phyloP scores from a whole-genome alignment of 805 yeast species.

The Cyberlindnera xishuangbannaensis region DNA sequence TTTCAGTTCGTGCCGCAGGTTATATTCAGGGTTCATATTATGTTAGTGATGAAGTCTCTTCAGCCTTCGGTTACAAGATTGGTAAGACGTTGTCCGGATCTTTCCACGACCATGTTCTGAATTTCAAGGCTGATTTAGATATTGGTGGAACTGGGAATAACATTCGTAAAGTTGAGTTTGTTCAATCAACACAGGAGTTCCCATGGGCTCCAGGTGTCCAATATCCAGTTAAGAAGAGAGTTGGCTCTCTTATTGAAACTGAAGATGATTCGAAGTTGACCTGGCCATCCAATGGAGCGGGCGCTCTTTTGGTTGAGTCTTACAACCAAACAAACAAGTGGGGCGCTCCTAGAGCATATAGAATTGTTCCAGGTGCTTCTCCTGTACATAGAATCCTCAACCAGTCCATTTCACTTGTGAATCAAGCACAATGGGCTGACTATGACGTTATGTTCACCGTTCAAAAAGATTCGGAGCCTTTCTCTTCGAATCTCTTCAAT shows the following conservation, averaged over 20 bases:
- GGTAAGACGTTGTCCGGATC: conserved; percentile 25
- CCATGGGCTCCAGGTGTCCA: conserved; percentile 26
- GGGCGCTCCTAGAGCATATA: conserved; percentile 27
- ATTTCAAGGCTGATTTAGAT: conserved; percentile 26
- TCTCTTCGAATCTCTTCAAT: conserved; percentile 20
- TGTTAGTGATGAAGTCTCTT: conserved; percentile 16
- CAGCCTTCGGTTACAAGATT: conserved; percentile 20
- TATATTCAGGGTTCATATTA: conserved; percentile 27
- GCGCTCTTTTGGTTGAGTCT: conserved; percentile 24
- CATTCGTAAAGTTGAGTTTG: conserved; percentile 13
- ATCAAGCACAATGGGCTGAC: conserved; percentile 24
- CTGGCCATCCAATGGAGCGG: conserved; percentile 21
- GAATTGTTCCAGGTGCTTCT: conserved; percentile 20
- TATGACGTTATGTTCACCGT: conserved; percentile 20
- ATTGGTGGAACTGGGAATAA: conserved; percentile 25
- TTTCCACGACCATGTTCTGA: conserved; percentile 26
- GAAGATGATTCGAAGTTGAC: conserved; percentile 20
- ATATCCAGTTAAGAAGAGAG: conserved; percentile 16
- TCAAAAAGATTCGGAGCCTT: conserved; percentile 24
- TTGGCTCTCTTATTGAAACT: conserved; percentile 13
- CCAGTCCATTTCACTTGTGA: conserved; percentile 13
- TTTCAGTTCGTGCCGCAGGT: conserved; percentile 27
- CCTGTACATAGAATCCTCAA: conserved; percentile 20
- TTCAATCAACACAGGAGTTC: conserved; percentile 16
- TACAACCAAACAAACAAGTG: conserved; percentile 20